phyloP scores from a whole-genome alignment of 495 filamentous ascomycete genomes.

The Parathielavia hyrcaniae region DNA sequence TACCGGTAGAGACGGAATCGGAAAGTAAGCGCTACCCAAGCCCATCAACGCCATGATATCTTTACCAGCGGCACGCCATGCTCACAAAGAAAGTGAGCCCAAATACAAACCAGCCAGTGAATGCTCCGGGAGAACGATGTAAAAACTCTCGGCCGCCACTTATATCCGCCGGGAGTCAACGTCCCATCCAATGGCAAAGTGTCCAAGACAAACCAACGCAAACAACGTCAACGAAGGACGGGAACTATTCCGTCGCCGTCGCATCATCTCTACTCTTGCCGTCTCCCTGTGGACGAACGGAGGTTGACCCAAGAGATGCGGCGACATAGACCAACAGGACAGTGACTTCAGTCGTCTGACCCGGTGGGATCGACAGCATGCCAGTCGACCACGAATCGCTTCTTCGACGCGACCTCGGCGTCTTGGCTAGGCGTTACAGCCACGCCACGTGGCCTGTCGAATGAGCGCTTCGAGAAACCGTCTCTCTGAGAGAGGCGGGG shows the following conservation, averaged over 20 bases:
- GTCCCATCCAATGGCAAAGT: neutral
- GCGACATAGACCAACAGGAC: neutral
- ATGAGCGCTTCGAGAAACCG: slow-evolving; percentile 2
- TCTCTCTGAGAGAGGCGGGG: no score
- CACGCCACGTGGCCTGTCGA: neutral
- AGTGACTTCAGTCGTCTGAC: neutral
- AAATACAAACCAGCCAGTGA: neutral
- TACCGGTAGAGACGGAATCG: neutral
- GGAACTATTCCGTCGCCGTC: no score
- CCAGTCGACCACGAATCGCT: slow-evolving; percentile 18
- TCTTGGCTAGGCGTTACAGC: neutral
- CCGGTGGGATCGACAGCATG: slow-evolving; percentile 6
- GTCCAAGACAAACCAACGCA: neutral
- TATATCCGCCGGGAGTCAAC: no score
- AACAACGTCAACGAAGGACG: no score
- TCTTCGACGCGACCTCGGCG: neutral
- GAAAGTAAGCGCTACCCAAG: slow-evolving; percentile 10
- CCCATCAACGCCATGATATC: slow-evolving; percentile 15
- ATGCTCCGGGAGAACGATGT: neutral
- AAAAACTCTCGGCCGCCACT: neutral
- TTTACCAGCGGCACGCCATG: slow-evolving; percentile 13
- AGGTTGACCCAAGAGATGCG: neutral
- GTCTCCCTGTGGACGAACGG: neutral
- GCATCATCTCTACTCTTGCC: neutral
- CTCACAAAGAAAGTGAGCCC: neutral